Conservation (phyloP, 164 flowering plant species). For the Echeveria elegans region DNA sequence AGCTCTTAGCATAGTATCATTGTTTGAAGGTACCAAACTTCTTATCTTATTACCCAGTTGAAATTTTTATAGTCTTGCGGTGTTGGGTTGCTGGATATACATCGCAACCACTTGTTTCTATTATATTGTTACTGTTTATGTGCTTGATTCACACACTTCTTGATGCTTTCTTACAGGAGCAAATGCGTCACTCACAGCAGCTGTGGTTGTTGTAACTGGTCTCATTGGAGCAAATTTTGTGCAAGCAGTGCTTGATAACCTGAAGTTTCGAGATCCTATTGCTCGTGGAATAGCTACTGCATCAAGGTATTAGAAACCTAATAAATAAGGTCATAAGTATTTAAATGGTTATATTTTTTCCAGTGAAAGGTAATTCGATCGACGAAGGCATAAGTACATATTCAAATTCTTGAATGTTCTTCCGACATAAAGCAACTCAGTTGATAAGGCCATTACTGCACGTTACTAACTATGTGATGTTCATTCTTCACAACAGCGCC, state of each 20-base stretch:
- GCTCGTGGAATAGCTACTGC: conserved; percentile 99
- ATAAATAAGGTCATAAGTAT: no score
- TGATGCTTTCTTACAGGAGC: conserved; percentile 40
- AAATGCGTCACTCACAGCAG: conserved; percentile 89
- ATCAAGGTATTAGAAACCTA: conserved; percentile 48
- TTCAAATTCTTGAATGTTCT: background rate
- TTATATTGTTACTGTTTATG: background rate
- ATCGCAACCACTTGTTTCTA: background rate
- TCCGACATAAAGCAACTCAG: background rate
- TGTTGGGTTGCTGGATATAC: background rate
- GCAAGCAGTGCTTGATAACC: conserved; percentile 71
- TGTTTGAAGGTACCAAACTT: conserved; percentile 70
- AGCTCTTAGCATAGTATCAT: conserved; percentile 91
- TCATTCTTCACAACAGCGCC: conserved; percentile 43
- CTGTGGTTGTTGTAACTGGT: conserved; percentile 89
- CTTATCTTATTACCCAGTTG: background rate
- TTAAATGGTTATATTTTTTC: no score
- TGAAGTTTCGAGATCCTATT: conserved; percentile 75
- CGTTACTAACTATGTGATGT: background rate
- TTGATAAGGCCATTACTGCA: background rate
- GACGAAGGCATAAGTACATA: background rate
- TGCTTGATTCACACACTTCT: background rate
- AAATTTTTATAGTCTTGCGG: background rate
- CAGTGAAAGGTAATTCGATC: no score
- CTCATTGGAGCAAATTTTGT: conserved; percentile 92